These are phyloP conservation scores for Xylaria sp. DNA, from an alignment of 2,329 filamentous ascomycete genomes.

Conservation along the genomic window DNA sequence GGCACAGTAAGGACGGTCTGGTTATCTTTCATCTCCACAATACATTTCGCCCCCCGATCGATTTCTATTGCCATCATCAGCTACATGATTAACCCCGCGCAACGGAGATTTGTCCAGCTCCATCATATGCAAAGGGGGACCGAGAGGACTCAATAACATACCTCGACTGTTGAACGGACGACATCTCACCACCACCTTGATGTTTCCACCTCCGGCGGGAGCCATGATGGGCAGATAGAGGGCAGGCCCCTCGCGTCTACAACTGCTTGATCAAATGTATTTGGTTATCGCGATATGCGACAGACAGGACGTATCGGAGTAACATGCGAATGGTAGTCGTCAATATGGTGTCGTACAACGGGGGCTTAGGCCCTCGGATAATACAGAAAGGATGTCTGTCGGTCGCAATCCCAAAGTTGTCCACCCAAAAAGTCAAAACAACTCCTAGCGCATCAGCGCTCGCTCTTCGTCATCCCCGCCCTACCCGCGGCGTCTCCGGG, in stretches of 20 bases:
- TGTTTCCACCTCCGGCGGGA: slow-evolving; percentile 85
- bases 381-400: slow-evolving; percentile 2
- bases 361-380: neutral
- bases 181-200: slow-evolving; percentile 98
- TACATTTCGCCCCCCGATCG: slow-evolving; percentile 92
- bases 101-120: neutral
- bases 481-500: slow-evolving; percentile 13
- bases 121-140: neutral
- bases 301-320: slow-evolving; percentile 31
- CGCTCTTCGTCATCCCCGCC: slow-evolving; percentile 34
- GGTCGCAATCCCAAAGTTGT: slow-evolving; percentile 27
- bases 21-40: slow-evolving; percentile 93
- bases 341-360: slow-evolving; percentile 6
- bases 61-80: slow-evolving; percentile 69
- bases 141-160: slow-evolving; percentile 53
- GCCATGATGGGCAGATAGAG: slow-evolving; percentile 62
- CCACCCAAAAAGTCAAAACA: slow-evolving; percentile 31
- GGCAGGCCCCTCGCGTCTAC: slow-evolving; percentile 40
- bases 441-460: slow-evolving; percentile 36
- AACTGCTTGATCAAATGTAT: slow-evolving; percentile 38
- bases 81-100: slow-evolving; percentile 10
- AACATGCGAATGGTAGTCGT: slow-evolving; percentile 33
- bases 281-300: slow-evolving; percentile 43
- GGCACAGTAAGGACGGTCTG: slow-evolving; percentile 89
- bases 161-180: slow-evolving; percentile 96